Conservation (phyloP, 2,329 filamentous ascomycete species). For the Fulvia fulva region DNA sequence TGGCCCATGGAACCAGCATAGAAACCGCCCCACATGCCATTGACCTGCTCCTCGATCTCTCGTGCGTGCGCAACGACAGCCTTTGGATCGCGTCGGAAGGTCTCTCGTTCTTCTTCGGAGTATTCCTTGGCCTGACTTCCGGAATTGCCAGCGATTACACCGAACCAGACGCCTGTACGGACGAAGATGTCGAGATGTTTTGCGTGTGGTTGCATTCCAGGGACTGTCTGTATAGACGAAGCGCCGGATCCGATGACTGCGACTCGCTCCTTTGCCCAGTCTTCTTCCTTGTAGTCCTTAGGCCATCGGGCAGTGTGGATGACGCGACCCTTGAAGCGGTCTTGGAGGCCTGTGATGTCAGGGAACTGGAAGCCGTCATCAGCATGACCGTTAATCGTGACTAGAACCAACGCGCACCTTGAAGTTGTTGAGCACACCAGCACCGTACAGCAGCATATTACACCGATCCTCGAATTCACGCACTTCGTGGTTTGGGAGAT, state of each 20-base stretch:
- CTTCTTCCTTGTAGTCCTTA: constrained; percentile 26
- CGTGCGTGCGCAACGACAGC: neutral
- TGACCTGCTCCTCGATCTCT: neutral
- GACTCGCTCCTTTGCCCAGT: constrained; percentile 19
- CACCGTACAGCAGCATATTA: constrained; percentile 28
- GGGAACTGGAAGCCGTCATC: constrained; percentile 31
- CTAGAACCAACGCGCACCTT: constrained; percentile 17
- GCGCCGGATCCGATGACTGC: constrained; percentile 2
- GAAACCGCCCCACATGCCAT: neutral
- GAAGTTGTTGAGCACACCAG: constrained; percentile 43
- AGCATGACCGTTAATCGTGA: neutral
- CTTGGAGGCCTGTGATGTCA: constrained; percentile 37
- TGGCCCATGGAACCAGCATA: neutral
- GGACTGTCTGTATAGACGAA: constrained; percentile 35
- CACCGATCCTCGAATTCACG: neutral
- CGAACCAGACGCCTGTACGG: constrained; percentile 34
- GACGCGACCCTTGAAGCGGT: constrained; percentile 38
- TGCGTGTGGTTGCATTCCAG: constrained; percentile 42
- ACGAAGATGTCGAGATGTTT: constrained; percentile 47
- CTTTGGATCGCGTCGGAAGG: neutral
- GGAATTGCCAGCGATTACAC: constrained; percentile 1
- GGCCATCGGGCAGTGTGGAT: constrained; percentile 41
- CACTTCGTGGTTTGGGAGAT: neutral
- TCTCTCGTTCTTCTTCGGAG: constrained; percentile 38
- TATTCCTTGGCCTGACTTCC: constrained; percentile 22